Evolutionary conservation across 495 filamentous ascomycete genomes (phyloP).

Genomic region (Hyaloscypha finlandica): DNA sequence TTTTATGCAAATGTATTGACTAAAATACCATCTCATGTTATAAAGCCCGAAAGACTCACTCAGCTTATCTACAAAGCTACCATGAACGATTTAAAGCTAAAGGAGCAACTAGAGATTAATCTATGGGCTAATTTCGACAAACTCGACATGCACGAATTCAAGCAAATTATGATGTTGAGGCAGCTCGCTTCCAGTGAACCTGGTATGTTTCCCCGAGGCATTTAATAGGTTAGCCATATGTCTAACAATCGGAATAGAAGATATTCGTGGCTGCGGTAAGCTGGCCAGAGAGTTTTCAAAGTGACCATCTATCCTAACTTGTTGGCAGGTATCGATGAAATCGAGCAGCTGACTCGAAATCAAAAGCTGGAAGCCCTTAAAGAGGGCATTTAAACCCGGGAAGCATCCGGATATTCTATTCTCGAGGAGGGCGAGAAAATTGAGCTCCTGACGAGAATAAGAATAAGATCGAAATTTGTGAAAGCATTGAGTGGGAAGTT

Average conservation of each 20-base stretch:
- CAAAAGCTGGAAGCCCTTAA: conserved; percentile 6
- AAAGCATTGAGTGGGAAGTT: conserved; percentile 14
- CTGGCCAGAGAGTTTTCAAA: neutral
- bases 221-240: neutral
- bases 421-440: conserved; percentile 15
- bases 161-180: neutral
- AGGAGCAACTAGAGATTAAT: no score
- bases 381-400: neutral
- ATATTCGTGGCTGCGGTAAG: conserved; percentile 14
- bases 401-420: conserved; percentile 15
- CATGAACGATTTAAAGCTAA: conserved; percentile 7
- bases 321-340: conserved; percentile 13
- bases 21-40: conserved; percentile 13
- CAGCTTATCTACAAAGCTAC: conserved; percentile 23
- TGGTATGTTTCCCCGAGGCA: conserved; percentile 1
- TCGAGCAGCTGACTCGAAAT: conserved; percentile 16
- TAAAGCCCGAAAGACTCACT: conserved; percentile 8
- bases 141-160: neutral
- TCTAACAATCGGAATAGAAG: conserved; percentile 15
- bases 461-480: conserved; percentile 19
- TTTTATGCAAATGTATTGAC: conserved; percentile 3
- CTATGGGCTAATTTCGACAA: conserved; percentile 1
- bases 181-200: neutral
- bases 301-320: conserved; percentile 8
- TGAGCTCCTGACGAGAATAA: conserved; percentile 27